These are phyloP conservation scores for Tricholoma sp. DNA, from an alignment of 768 basidiomycete genomes.

Conservation along the genomic window DNA sequence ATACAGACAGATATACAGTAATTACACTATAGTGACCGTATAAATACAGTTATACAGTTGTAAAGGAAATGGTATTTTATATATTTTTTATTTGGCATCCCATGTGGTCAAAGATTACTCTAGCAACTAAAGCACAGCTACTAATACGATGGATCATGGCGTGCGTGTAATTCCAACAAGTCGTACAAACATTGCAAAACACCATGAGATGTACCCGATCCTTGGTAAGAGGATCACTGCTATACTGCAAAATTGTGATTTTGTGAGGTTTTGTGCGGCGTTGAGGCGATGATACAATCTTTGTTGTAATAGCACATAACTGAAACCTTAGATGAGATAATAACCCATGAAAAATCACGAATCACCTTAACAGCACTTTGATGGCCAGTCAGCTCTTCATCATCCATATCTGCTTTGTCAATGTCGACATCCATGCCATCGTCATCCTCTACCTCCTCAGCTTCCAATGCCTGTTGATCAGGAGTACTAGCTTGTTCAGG, in stretches of 20 bases:
- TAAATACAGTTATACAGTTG: no score
- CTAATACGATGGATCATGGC: no score
- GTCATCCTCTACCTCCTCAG: background rate
- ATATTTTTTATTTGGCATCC: no score
- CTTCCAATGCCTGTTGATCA: background rate
- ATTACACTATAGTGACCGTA: no score
- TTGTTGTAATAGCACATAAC: background rate
- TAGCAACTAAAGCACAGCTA: no score
- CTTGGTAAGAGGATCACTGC: background rate
- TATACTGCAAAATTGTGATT: background rate
- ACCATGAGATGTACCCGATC: background rate
- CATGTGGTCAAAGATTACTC: background rate
- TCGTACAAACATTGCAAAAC: background rate
- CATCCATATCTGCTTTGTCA: background rate
- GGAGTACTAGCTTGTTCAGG: conserved; percentile 79
- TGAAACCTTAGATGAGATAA: background rate
- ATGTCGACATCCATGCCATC: background rate
- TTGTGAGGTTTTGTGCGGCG: background rate
- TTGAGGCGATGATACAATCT: background rate
- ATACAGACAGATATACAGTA: no score
- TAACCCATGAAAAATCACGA: background rate
- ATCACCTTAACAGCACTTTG: background rate
- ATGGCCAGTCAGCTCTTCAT: background rate
- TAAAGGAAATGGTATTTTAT: no score
- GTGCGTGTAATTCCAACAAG: no score